A percentile compares a stretch with the other conserved stretches of the same genome.
Conservation (phyloP, 192 early-diverging fungal species). For the Coemansia sp. region DNA sequence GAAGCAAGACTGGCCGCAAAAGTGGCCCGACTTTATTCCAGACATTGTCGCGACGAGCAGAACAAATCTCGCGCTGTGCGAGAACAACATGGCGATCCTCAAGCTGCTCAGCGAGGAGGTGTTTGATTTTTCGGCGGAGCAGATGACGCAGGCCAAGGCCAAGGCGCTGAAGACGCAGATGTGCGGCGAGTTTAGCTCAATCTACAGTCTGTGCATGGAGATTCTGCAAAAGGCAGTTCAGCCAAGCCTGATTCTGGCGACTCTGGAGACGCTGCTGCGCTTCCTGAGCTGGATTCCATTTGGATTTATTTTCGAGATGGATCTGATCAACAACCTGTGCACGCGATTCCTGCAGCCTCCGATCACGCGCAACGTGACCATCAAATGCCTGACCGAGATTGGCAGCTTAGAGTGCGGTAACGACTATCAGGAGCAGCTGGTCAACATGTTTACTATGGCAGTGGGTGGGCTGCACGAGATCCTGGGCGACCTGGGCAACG, state of each 20-base stretch:
- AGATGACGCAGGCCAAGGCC: slow-evolving; percentile 95
- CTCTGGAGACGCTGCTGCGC: slow-evolving; percentile 89
- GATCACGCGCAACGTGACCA: slow-evolving; percentile 86
- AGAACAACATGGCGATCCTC: slow-evolving; percentile 99
- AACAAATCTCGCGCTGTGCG: slow-evolving; percentile 88
- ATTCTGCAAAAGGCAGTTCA: slow-evolving; percentile 90
- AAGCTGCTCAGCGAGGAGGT: slow-evolving; percentile 99
- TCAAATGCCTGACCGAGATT: slow-evolving; percentile 98
- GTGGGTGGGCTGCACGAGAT: slow-evolving; percentile 57
- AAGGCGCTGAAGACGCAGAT: slow-evolving; percentile 93
- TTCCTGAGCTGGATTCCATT: slow-evolving; percentile 99
- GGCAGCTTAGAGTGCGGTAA: slow-evolving; percentile 75
- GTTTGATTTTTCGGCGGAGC: slow-evolving; percentile 98
- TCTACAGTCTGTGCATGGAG: slow-evolving; percentile 92
- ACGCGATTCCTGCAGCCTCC: slow-evolving; percentile 80
- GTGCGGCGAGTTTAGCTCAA: slow-evolving; percentile 93
- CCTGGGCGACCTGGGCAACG: slow-evolving; percentile 61
- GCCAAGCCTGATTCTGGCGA: slow-evolving; percentile 85
- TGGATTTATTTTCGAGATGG: slow-evolving; percentile 97
- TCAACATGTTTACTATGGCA: slow-evolving; percentile 80
- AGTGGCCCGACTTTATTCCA: slow-evolving; percentile 98
- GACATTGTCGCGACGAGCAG: slow-evolving; percentile 96
- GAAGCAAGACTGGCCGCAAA: slow-evolving; percentile 99
- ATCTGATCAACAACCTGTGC: slow-evolving; percentile 81
- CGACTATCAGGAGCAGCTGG: slow-evolving; percentile 87